Percentiles rank a stretch among this genome's conserved stretches.
Conservation (phyloP, 495 filamentous ascomycete species). For the Xylaria longipes region DNA sequence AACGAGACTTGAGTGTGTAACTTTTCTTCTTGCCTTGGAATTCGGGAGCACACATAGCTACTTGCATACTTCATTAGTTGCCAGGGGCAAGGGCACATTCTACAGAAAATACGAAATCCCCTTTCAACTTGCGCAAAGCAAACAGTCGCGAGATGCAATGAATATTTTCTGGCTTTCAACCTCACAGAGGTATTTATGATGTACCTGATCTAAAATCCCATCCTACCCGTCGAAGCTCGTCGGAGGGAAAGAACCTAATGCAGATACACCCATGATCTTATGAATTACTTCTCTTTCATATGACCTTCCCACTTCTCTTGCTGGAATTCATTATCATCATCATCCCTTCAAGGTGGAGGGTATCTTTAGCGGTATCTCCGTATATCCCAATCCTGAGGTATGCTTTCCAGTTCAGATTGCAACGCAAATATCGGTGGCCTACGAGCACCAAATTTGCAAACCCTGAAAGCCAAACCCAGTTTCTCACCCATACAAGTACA, state of each 20-base stretch:
- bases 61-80: not conserved
- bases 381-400: not conserved
- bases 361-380: conserved; percentile 11
- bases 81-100: not conserved
- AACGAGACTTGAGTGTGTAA: not conserved
- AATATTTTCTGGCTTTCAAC: not conserved
- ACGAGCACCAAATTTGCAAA: not conserved
- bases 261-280: not conserved
- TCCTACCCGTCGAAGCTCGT: not conserved
- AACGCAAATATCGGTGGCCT: too few relatives aligned
- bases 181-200: not conserved
- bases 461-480: not conserved
- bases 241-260: not conserved
- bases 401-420: not conserved
- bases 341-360: not conserved
- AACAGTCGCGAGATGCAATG: not conserved
- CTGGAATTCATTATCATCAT: conserved; percentile 9
- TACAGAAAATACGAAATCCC: not conserved
- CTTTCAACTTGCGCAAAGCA: not conserved
- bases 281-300: not conserved
- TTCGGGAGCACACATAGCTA: not conserved
- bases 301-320: not conserved
- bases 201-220: conserved; percentile 2
- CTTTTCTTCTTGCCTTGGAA: not conserved
- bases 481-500: not conserved